Conservation (phyloP, 139 green algal genomes). For the Ostreobium quekettii region DNA sequence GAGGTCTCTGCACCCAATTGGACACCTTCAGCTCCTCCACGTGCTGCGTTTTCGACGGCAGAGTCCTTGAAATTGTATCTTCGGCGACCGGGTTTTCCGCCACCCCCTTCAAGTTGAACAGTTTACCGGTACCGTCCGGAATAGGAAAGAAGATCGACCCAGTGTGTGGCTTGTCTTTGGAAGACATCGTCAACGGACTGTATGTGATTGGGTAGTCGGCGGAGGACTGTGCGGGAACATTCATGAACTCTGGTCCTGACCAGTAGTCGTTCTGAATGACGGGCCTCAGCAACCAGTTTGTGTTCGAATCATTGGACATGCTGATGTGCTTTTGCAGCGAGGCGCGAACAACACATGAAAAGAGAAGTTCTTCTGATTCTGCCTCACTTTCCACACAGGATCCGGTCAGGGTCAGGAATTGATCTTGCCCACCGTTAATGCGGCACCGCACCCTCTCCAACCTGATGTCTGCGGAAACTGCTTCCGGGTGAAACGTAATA, state of each 20-base stretch:
- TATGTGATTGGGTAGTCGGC: slow-evolving; percentile 59
- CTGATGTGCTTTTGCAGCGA: slow-evolving; percentile 37
- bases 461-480: slow-evolving; percentile 46
- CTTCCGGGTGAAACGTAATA: slow-evolving; percentile 62
- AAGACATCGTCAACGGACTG: slow-evolving; percentile 55
- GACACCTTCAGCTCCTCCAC: slow-evolving; percentile 45
- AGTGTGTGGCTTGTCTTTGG: slow-evolving; percentile 40
- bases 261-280: slow-evolving; percentile 59
- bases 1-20: slow-evolving; percentile 68
- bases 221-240: slow-evolving; percentile 34
- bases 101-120: slow-evolving; percentile 49
- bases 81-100: slow-evolving; percentile 37
- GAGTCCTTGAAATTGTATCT: slow-evolving; percentile 32
- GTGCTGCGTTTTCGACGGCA: slow-evolving; percentile 48
- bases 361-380: slow-evolving; percentile 34
- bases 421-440: slow-evolving; percentile 17
- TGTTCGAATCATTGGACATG: slow-evolving; percentile 43
- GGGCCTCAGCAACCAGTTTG: slow-evolving; percentile 53
- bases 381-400: slow-evolving; percentile 39
- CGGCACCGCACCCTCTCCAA: slow-evolving; percentile 36
- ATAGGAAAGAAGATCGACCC: slow-evolving; percentile 73
- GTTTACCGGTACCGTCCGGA: slow-evolving; percentile 59
- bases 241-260: slow-evolving; percentile 44
- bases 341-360: slow-evolving; percentile 45
- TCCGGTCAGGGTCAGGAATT: slow-evolving; percentile 59